Evolutionary conservation across 1,284 basidiomycete genomes (phyloP).

Genomic region (Boletus calvinii): DNA sequence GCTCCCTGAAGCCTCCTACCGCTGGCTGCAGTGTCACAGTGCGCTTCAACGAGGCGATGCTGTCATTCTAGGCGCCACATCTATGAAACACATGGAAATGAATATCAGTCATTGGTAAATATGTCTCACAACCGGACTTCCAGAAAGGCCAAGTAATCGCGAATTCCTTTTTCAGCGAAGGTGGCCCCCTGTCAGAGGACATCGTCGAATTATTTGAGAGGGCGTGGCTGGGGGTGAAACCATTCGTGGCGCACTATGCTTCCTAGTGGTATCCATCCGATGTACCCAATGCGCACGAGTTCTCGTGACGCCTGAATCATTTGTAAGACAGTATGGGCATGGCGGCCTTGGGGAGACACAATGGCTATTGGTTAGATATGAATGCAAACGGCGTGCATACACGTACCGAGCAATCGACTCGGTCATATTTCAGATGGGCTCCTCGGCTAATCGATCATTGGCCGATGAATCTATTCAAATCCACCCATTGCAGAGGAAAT

Average conservation of each 20-base stretch:
- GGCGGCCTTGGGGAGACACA: too few species aligned
- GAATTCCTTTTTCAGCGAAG: slow-evolving; percentile 37
- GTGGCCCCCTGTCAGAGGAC: slow-evolving; percentile 50
- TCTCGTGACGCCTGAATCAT: neutral
- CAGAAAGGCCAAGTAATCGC: neutral
- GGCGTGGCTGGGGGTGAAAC: slow-evolving; percentile 25
- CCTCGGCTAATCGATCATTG: neutral
- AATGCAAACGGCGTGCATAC: neutral
- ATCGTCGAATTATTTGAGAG: slow-evolving; percentile 45
- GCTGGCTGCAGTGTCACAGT: slow-evolving; percentile 37
- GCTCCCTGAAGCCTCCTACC: slow-evolving; percentile 23
- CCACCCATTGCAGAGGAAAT: too few species aligned
- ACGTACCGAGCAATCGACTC: neutral
- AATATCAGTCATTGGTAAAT: slow-evolving; percentile 12
- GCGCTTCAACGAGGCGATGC: slow-evolving; percentile 28
- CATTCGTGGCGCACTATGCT: slow-evolving; percentile 14
- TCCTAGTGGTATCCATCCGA: slow-evolving; percentile 1
- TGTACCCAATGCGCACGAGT: neutral
- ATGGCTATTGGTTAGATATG: too few species aligned
- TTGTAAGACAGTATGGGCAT: neutral
- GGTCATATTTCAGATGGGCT: neutral
- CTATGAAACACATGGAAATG: slow-evolving; percentile 29
- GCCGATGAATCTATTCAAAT: neutral
- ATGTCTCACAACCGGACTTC: slow-evolving; percentile 6
- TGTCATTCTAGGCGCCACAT: slow-evolving; percentile 33